These are phyloP conservation scores for Phoenix roebelenii DNA, from an alignment of 176 grass and related monocot genomes.

Conservation along the genomic window DNA sequence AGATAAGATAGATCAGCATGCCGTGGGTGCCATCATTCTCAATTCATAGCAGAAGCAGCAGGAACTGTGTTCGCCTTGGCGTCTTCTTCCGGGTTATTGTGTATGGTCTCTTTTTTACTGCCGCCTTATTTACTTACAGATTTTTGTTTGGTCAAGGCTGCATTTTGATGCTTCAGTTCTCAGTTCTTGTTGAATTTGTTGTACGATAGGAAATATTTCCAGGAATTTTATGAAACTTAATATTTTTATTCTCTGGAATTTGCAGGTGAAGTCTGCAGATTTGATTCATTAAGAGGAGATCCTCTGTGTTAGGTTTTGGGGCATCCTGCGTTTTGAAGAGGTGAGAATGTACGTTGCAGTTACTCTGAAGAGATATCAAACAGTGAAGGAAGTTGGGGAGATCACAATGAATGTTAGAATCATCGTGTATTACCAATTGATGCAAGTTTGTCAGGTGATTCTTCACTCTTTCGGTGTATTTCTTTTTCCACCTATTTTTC, in stretches of 20 bases:
- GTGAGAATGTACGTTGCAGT: constrained; percentile 40
- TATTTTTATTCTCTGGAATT: not conserved
- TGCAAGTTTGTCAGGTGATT: constrained; percentile 53
- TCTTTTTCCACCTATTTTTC: too few relatives aligned
- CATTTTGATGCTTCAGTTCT: not conserved
- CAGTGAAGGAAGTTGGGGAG: constrained; percentile 6
- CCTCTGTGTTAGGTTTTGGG: not conserved
- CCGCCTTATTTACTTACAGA: not conserved
- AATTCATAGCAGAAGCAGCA: constrained; percentile 4
- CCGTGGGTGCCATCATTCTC: constrained; percentile 24
- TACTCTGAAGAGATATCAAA: constrained; percentile 20
- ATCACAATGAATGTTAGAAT: constrained; percentile 41
- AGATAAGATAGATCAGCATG: constrained; percentile 18
- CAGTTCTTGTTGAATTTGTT: not conserved
- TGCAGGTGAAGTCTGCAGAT: constrained; percentile 7
- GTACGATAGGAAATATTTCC: not conserved
- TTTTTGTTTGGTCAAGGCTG: too few relatives aligned
- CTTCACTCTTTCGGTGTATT: not conserved
- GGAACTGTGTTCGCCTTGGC: constrained; percentile 22
- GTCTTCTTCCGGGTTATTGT: constrained; percentile 33
- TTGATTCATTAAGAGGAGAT: constrained; percentile 3
- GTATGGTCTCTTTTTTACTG: constrained; percentile 10
- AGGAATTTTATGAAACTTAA: not conserved
- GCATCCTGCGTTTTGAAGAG: not conserved
- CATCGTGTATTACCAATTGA: constrained; percentile 38